Evolutionary conservation across 768 basidiomycete species (phyloP), one percentile per base, ranked within the genome.

Genomic region (Kwoniella sp.): DNA sequence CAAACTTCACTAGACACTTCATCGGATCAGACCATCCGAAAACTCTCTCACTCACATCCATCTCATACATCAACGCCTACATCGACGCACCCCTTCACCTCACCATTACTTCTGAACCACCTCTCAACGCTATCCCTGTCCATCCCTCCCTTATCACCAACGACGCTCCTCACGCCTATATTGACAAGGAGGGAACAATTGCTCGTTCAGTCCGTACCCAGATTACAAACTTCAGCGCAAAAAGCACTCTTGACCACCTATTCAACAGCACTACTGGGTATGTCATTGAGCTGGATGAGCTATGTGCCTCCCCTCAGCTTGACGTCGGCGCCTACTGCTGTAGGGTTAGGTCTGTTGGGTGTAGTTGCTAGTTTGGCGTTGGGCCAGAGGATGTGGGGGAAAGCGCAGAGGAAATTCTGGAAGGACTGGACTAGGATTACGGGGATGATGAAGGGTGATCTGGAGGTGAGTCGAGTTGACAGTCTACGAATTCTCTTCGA

Each of bases 71-170:
- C n/a, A n/a, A n/a, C 67, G 1, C 30, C 62, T 1, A 50, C 36
- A 1, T 22, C 49, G 5, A 48, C 63, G 3, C 63, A 72, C 30
- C 77, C 77, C 1, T 74, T 77, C 67, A 63, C 67, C 10, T 78
- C 79, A 3, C 72, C 76, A 0, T n/a, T 80, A 19, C 63, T 80
- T 7, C 44, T 73, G n/a, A 80, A 80, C 49, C 72, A 69, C 24
- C 67, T 80, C 19, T 65, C 68, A 0, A 65, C 73, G 0, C 52
- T 74, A 44, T 70, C 74, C 15, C 65, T 71, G 17, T 70, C 72
- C 6, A 67, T 70, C 26, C 69, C 72, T 0, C 46, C 59, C 6
- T 60, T 71, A 10, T 22, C 54, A 6, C 68, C 77, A 7, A 46
- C 48, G n/a, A 47, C 76, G 8, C 68, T 77, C 21, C 50, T 69